phyloP scores from a whole-genome alignment of 1,284 basidiomycete species.

The Wolfiporia cocos region DNA sequence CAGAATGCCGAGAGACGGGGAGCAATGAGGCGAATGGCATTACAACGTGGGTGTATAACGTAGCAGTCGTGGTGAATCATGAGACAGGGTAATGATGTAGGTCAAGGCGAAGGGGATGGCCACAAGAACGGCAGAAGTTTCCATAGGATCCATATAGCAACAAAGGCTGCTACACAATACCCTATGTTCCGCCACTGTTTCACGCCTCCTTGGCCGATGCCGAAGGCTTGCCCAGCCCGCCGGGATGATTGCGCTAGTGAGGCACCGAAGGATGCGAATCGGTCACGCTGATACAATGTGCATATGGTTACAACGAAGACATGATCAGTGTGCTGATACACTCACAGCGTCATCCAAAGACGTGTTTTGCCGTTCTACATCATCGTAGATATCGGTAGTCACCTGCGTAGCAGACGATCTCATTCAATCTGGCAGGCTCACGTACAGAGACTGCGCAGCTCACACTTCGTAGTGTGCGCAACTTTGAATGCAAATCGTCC shows the following conservation, averaged over 20 bases:
- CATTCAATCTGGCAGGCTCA: not conserved
- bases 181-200: conserved; percentile 63
- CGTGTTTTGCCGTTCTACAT: conserved; percentile 76
- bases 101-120: too few species aligned
- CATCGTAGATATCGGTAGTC: conserved; percentile 74
- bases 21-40: too few species aligned
- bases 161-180: conserved; percentile 41
- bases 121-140: conserved; percentile 29
- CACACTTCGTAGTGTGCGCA: conserved; percentile 71
- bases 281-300: conserved; percentile 59
- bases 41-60: too few species aligned
- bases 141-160: conserved; percentile 42
- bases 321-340: too few species aligned
- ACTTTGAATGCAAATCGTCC: conserved; percentile 77
- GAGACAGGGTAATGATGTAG: too few species aligned
- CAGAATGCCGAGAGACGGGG: too few species aligned
- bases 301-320: too few species aligned
- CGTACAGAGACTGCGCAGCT: conserved; percentile 18
- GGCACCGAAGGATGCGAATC: conserved; percentile 57
- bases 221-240: conserved; percentile 65
- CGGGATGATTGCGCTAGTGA: conserved; percentile 59
- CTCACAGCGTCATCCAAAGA: conserved; percentile 70
- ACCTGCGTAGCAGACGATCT: conserved; percentile 39
- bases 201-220: conserved; percentile 54
- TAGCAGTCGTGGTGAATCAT: too few species aligned